phyloP scores from a whole-genome alignment of 495 filamentous ascomycete species.

The Penicillium paxilli region DNA sequence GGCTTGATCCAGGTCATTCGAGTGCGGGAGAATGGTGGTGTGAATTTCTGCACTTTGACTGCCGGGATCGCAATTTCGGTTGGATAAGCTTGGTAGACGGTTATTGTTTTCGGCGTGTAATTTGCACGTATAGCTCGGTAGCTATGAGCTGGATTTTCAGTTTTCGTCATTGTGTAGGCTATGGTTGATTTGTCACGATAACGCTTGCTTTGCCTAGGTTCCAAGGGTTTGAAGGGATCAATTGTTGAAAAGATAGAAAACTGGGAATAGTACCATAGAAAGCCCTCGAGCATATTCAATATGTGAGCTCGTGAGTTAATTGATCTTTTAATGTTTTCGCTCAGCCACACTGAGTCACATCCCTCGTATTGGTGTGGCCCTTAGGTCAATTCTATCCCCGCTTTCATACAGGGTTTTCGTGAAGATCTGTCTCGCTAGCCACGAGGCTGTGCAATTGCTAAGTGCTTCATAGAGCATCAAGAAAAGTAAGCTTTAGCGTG shows the following conservation, averaged over 20 bases:
- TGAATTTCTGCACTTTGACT: conserved; percentile 49
- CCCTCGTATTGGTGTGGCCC: neutral
- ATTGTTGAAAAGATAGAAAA: too few species aligned
- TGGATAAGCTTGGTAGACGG: conserved; percentile 65
- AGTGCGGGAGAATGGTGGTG: conserved; percentile 46
- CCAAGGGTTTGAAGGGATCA: too few species aligned
- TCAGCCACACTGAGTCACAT: conserved; percentile 4
- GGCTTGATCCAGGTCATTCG: conserved; percentile 74
- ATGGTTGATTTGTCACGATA: neutral
- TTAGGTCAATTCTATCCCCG: neutral
- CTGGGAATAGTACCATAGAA: too few species aligned
- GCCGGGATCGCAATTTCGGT: conserved; percentile 53
- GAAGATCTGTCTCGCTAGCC: neutral
- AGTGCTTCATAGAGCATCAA: too few species aligned
- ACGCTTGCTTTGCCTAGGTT: too few species aligned
- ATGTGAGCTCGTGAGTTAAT: too few species aligned
- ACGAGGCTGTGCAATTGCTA: too few species aligned
- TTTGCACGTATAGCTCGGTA: conserved; percentile 56
- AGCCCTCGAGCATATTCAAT: too few species aligned
- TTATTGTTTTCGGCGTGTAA: conserved; percentile 49
- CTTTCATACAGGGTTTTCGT: neutral
- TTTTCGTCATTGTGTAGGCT: neutral
- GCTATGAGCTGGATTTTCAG: neutral
- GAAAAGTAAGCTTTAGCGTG: too few species aligned
- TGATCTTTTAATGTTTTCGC: neutral